These are phyloP conservation scores for Sporothrix brasiliensis DNA, from an alignment of 2,329 filamentous ascomycete genomes.

Conservation along the genomic window DNA sequence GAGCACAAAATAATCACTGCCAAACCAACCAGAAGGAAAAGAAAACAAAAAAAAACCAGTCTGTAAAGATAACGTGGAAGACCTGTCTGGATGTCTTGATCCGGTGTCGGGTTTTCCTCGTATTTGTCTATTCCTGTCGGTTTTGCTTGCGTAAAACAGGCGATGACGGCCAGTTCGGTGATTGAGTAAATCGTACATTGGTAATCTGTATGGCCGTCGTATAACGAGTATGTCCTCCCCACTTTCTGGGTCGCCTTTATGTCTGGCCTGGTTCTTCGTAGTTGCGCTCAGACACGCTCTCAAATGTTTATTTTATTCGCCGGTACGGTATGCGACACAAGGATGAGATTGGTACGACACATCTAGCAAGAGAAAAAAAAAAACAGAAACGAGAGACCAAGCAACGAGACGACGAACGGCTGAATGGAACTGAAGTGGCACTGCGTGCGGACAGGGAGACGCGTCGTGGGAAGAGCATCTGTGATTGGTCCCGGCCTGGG, in stretches of 20 bases:
- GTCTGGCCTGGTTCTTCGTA: not conserved
- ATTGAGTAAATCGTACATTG: too few species aligned
- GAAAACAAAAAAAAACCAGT: not conserved
- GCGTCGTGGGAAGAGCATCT: not conserved
- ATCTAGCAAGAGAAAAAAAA: not conserved
- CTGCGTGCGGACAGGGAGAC: slow-evolving; percentile 12
- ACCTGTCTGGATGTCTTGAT: not conserved
- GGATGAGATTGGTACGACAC: not conserved
- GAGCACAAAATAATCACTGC: not conserved
- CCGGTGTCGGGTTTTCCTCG: not conserved
- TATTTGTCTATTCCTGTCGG: slow-evolving; percentile 2
- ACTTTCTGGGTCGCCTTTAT: not conserved
- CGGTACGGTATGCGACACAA: slow-evolving; percentile 12
- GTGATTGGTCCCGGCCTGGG: slow-evolving; percentile 12
- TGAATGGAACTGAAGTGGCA: slow-evolving; percentile 10
- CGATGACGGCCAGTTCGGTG: not conserved
- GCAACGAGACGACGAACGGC: not conserved
- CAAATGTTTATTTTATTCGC: slow-evolving; percentile 19
- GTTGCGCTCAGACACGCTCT: not conserved
- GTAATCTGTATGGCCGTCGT: too few species aligned
- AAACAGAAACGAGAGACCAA: not conserved
- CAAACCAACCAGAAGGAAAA: not conserved
- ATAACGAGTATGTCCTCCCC: not conserved
- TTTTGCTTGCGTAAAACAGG: not conserved
- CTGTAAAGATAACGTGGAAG: not conserved